Evolutionary conservation across 441 rosid genomes (phyloP).

Genomic region (Populus hybrid): DNA sequence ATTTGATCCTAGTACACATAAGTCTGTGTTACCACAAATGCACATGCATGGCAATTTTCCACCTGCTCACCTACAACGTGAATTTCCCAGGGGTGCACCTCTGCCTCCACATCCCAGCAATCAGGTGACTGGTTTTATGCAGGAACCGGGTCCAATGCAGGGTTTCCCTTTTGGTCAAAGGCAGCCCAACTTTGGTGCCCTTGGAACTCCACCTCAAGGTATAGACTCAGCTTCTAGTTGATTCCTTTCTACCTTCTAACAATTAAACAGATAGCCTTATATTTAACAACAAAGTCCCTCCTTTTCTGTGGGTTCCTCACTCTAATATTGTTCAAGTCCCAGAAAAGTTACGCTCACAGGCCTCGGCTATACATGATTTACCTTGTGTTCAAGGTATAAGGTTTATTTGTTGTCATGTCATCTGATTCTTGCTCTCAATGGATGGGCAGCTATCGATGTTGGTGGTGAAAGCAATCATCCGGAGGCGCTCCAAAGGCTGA

Average conservation of each 20-base stretch:
- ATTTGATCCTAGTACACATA: conserved; percentile 59
- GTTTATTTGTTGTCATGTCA: background rate
- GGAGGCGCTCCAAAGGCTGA: conserved; percentile 65
- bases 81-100: conserved; percentile 53
- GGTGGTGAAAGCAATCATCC: conserved; percentile 54
- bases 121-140: conserved; percentile 52
- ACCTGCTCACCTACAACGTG: conserved; percentile 53
- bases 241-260: background rate
- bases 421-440: background rate
- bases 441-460: conserved; percentile 46
- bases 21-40: conserved; percentile 65
- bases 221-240: conserved; percentile 11
- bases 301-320: background rate
- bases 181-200: conserved; percentile 53
- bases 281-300: too few relatives aligned
- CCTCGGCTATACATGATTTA: background rate
- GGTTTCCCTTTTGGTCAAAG: conserved; percentile 61
- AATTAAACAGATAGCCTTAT: background rate
- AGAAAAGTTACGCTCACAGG: background rate
- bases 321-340: background rate
- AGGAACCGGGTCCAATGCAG: conserved; percentile 56
- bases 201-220: conserved; percentile 55
- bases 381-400: background rate
- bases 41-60: conserved; percentile 58
- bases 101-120: conserved; percentile 47